These are phyloP conservation scores for Solanum infundibuliforme DNA, from an alignment of 257 asterid genomes.

Conservation along the genomic window DNA sequence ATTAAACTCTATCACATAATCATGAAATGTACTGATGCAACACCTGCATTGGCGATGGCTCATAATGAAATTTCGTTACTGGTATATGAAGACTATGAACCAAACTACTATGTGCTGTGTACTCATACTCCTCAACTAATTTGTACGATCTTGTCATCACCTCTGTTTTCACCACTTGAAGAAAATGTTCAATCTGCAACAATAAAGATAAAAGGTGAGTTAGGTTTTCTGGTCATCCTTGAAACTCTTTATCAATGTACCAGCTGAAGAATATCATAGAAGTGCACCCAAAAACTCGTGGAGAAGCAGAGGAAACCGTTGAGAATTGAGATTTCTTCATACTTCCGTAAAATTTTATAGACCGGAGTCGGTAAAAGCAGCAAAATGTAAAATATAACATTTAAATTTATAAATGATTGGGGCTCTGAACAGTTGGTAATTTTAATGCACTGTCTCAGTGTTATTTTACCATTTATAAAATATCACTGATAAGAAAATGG, in stretches of 20 bases:
- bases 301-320: not conserved
- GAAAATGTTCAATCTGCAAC: slow-evolving; percentile 92
- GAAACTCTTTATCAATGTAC: not conserved
- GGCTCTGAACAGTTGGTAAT: not conserved
- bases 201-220: not conserved
- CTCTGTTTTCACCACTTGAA: slow-evolving; percentile 91
- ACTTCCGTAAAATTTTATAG: not conserved
- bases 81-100: slow-evolving; percentile 69
- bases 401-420: not conserved
- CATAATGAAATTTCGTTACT: slow-evolving; percentile 75
- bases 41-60: slow-evolving; percentile 96
- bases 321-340: not conserved
- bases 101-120: slow-evolving; percentile 95
- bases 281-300: not conserved
- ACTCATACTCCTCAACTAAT: slow-evolving; percentile 81
- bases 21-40: not conserved
- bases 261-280: not conserved
- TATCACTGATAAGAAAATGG: not conserved
- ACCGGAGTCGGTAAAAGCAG: not conserved
- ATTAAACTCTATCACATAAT: not conserved
- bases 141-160: slow-evolving; percentile 77
- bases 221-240: not conserved
- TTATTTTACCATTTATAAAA: not conserved
- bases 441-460: not conserved
- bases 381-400: not conserved